These are phyloP conservation scores for Neovahlkampfia damariscottae DNA, from an alignment of 78 protist genomes.

Conservation along the genomic window DNA sequence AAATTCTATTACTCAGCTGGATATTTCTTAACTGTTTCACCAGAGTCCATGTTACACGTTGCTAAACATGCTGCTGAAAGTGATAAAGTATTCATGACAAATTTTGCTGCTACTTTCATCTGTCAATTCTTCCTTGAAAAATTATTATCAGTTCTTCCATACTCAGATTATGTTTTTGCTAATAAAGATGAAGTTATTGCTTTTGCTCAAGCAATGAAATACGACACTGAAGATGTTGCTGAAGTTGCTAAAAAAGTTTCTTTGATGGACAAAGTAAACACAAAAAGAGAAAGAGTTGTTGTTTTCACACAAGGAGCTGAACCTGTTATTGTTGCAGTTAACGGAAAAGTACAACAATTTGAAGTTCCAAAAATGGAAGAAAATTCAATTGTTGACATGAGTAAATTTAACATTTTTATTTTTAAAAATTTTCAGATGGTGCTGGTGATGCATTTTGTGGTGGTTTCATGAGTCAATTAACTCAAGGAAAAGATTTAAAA, in stretches of 20 bases:
- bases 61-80: constrained; percentile 66
- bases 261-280: constrained; percentile 41
- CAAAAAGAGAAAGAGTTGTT: constrained; percentile 54
- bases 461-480: constrained; percentile 78
- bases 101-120: constrained; percentile 88
- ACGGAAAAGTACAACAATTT: constrained; percentile 29
- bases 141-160: constrained; percentile 47
- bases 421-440: too few species aligned
- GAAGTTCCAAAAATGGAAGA: constrained; percentile 19
- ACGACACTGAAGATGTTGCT: constrained; percentile 37
- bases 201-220: constrained; percentile 37
- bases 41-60: constrained; percentile 45
- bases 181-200: constrained; percentile 84
- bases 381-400: constrained; percentile 82
- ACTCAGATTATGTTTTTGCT: constrained; percentile 79
- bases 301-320: constrained; percentile 90
- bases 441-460: constrained; percentile 97
- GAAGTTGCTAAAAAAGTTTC: constrained; percentile 55
- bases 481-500: constrained; percentile 26
- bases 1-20: constrained; percentile 61
- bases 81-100: constrained; percentile 60
- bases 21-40: constrained; percentile 83
- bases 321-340: constrained; percentile 47
- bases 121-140: constrained; percentile 68
- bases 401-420: too few species aligned